Percentiles rank a stretch among this genome's conserved stretches.
Evolutionary conservation across 768 basidiomycete genomes (phyloP).

Genomic region (Scleroderma bovista): DNA sequence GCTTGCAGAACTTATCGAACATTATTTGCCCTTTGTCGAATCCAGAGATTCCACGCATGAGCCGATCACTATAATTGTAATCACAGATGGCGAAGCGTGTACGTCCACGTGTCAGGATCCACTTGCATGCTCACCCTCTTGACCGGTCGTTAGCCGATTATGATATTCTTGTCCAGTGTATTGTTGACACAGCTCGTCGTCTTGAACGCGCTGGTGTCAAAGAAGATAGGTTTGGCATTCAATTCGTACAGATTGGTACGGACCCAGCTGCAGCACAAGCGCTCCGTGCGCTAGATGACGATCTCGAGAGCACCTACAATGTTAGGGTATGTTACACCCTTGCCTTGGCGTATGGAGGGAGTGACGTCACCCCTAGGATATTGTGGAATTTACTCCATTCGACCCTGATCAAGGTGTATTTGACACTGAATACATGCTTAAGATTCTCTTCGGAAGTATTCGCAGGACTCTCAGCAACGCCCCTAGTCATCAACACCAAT

Average conservation of each 20-base stretch:
- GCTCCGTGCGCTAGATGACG: slow-evolving; percentile 38
- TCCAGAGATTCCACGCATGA: slow-evolving; percentile 23
- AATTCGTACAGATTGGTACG: slow-evolving; percentile 43
- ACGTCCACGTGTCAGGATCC: slow-evolving; percentile 11
- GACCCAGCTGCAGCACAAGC: slow-evolving; percentile 33
- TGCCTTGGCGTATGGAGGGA: not conserved
- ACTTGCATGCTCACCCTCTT: not conserved
- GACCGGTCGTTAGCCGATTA: slow-evolving; percentile 20
- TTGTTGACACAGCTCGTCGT: slow-evolving; percentile 34
- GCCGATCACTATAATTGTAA: slow-evolving; percentile 31
- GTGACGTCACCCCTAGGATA: slow-evolving; percentile 27
- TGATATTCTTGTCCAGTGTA: slow-evolving; percentile 19
- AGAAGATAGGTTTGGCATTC: slow-evolving; percentile 37
- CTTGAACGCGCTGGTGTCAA: slow-evolving; percentile 33
- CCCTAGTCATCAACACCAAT: not conserved
- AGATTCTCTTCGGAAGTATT: slow-evolving; percentile 28
- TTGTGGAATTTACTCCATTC: slow-evolving; percentile 43
- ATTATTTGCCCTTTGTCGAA: slow-evolving; percentile 33
- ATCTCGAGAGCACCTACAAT: slow-evolving; percentile 26
- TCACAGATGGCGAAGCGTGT: slow-evolving; percentile 38
- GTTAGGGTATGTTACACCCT: slow-evolving; percentile 19
- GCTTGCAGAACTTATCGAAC: slow-evolving; percentile 31
- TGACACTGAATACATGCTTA: slow-evolving; percentile 32
- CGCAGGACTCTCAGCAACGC: slow-evolving; percentile 13
- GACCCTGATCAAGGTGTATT: slow-evolving; percentile 25